Evolutionary conservation across 139 green algal species (phyloP), one percentile per base, ranked within the genome.

Genomic region (Picochlorum sp.): DNA sequence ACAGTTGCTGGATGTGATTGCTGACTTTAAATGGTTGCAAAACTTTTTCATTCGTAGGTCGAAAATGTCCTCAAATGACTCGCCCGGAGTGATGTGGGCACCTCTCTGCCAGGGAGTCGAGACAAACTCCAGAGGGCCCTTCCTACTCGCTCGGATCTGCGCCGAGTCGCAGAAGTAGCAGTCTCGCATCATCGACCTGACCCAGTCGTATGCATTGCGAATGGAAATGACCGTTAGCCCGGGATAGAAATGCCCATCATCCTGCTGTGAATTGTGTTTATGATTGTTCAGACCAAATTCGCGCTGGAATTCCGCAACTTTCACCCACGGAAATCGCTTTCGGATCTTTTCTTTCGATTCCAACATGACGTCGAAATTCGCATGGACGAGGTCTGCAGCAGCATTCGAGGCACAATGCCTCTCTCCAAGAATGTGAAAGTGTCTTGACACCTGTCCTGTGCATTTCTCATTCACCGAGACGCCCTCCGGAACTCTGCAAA

Each of bases 191-290:
- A 54, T 54, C 16, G 47, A 54, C 6, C 11, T n/a, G 18, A 54
- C 47, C 47, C 47, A 54, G 47, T 54, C 47, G 11, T 54, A 54
- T 54, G 47, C 9, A 20, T 54, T 54, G 47, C 47, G 47, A 54
- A 54, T 54, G 18, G 47, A 54, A 54, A 54, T 10, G 16, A 54
- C 18, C 6, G 47, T 23, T 20, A 54, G 47, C 18, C 47, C 47
- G 18, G 47, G 47, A 54, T 54, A 54, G 18, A 23, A 54, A 41
- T 3, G 34, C 16, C 47, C 47, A 54, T n/a, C 18, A 1, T 54
- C 47, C 47, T 20, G 16, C 47, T 54, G 47, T 23, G 47, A 23
- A 20, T 54, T 54, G 18, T 54, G 47, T 54, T 54, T 54, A 54
- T 54, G 47, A 18, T n/a, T 23, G 18, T 54, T 54, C 16, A 54